Evolutionary conservation across 768 basidiomycete species (phyloP), one percentile per base, ranked within the genome.

Genomic region (Trametes gibbosa): DNA sequence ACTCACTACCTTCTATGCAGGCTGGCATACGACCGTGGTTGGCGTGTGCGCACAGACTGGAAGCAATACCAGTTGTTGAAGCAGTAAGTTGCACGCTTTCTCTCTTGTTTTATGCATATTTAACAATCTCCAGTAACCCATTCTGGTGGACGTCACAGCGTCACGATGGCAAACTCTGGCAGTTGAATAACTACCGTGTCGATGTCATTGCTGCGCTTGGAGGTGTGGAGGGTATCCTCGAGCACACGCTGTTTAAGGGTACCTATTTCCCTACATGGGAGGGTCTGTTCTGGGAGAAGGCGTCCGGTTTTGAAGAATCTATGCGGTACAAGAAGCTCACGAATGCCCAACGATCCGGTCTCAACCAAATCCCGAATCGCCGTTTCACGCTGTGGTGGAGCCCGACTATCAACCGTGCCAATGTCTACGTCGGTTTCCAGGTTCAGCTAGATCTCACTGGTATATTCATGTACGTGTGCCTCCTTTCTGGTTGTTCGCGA

Each of bases 131-230:
- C 63, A 92, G 89, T 71, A 97, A 97, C 69, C 97, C 96, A 0
- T 98, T 98, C 85, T 95, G 92, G 92, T 99, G 97, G 97, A 98
- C 96, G 8, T 94, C 90, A 8, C 95, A 98, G 70, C 85, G 97
- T 6, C 96, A 97, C 63, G 94, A 96, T 65, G 94, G 92, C 48
- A 97, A 98, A 72, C 77, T 98, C 4, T 97, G 95, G 94, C 92
- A 97, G 65, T 76, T 99, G 55, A 98, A 98, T 78, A 95, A 95
- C 73, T 99, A 98, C 76, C 91, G 97, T 61, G 94, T 98, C 50
- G 97, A 99, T 70, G 95, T 97, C 27, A 98, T 98, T 65, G 94
- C 95, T n/a, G 96, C 96, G 13, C 79, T 97, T 34, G 95, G 94
- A 61, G 94, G 95, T 81, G 92, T 97, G 23, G 95, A 96, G 71